phyloP scores from a whole-genome alignment of 2,329 filamentous ascomycete genomes.

The Hysterium pulicare region DNA sequence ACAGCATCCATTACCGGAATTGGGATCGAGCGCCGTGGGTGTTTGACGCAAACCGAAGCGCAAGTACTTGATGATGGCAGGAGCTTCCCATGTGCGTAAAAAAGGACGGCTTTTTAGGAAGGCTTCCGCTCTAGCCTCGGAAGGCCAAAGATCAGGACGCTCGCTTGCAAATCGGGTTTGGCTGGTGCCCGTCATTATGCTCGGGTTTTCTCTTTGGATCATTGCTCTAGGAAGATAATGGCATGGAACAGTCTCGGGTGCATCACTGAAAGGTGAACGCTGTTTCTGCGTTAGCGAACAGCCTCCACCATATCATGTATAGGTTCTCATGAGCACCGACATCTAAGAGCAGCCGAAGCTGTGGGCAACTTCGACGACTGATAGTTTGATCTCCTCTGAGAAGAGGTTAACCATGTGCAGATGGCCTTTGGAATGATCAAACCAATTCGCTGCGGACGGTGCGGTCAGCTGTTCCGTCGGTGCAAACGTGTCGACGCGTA shows the following conservation, averaged over 20 bases:
- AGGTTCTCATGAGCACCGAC: too few relatives aligned
- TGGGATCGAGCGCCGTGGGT: conserved; percentile 60
- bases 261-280: conserved; percentile 67
- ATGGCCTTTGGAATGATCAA: conserved; percentile 80
- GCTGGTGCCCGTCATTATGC: conserved; percentile 63
- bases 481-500: too few relatives aligned
- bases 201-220: conserved; percentile 43
- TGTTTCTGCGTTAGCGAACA: too few relatives aligned
- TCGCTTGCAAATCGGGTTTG: too few relatives aligned
- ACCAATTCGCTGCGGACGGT: too few relatives aligned
- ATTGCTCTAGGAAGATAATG: conserved; percentile 73
- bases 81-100: conserved; percentile 78
- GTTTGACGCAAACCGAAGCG: conserved; percentile 70
- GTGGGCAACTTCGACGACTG: conserved; percentile 81
- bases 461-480: too few relatives aligned
- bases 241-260: conserved; percentile 77
- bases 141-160: conserved; percentile 80
- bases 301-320: too few relatives aligned
- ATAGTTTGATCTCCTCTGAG: conserved; percentile 72
- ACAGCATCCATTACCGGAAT: too few relatives aligned
- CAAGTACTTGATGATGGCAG: conserved; percentile 73
- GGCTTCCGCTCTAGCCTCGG: conserved; percentile 61
- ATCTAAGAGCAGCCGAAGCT: conserved; percentile 81
- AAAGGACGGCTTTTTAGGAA: conserved; percentile 70
- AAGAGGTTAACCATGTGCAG: conserved; percentile 83